Conservation (phyloP, 257 asterid species). For the Dorcoceras hygrometricum region DNA sequence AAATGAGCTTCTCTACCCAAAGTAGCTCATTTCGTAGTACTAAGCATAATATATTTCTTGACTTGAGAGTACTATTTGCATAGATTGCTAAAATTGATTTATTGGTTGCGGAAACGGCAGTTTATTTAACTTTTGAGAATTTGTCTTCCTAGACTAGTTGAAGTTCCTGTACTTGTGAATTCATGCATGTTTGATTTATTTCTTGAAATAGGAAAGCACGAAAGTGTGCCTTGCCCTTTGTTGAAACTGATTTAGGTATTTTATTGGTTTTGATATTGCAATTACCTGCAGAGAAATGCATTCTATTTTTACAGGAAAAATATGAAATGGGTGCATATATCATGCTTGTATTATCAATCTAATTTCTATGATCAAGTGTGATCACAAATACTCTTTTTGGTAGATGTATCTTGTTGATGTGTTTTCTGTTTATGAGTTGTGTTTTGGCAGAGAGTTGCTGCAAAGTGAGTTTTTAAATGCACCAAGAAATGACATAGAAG, state of each 20-base stretch:
- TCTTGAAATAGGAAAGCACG: neutral
- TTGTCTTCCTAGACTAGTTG: neutral
- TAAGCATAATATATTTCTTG: slow-evolving; percentile 1
- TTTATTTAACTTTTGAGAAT: slow-evolving; percentile 2
- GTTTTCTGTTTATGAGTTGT: slow-evolving; percentile 1
- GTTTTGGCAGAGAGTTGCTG: slow-evolving; percentile 62
- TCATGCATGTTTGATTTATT: slow-evolving; percentile 8
- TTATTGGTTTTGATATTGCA: neutral
- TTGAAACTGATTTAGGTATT: neutral
- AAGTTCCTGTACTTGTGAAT: neutral
- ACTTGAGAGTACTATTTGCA: neutral
- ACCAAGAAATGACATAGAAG: slow-evolving; percentile 72
- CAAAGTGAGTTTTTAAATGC: slow-evolving; percentile 85
- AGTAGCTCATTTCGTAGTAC: neutral
- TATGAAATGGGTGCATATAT: neutral
- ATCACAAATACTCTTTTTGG: neutral
- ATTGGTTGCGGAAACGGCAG: neutral
- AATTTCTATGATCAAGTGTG: slow-evolving; percentile 6
- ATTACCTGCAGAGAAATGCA: slow-evolving; percentile 9
- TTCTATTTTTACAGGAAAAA: neutral
- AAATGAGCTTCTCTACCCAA: neutral
- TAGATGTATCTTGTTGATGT: neutral
- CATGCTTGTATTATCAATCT: neutral
- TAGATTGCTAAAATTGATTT: neutral
- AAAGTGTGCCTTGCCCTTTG: neutral